A percentile compares a stretch with the other conserved stretches of the same genome.
These are phyloP conservation scores for Urtica urens DNA, from an alignment of 306 rosid species.

Conservation along the genomic window DNA sequence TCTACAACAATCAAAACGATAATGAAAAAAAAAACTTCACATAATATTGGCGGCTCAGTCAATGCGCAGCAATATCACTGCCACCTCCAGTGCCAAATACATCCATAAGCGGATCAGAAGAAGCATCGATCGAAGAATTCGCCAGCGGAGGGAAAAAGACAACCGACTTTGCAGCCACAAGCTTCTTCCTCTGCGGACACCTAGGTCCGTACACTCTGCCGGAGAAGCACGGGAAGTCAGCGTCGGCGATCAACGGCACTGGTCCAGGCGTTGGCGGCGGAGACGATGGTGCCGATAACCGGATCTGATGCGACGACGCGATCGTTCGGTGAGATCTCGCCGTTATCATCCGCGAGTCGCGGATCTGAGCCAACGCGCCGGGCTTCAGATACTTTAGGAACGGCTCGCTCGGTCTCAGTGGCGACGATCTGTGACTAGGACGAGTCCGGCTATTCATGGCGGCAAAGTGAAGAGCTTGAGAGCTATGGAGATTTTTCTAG, in stretches of 20 bases:
- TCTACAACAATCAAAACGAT: conserved; percentile 18
- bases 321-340: conserved; percentile 44
- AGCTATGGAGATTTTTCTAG: background rate
- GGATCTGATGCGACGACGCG: conserved; percentile 3
- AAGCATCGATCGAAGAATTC: conserved; percentile 30
- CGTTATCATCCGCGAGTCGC: conserved; percentile 69
- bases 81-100: conserved; percentile 24
- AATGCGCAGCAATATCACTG: conserved; percentile 48
- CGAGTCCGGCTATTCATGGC: conserved; percentile 50
- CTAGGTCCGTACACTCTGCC: conserved; percentile 44
- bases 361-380: conserved; percentile 75
- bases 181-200: conserved; percentile 64
- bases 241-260: conserved; percentile 13
- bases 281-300: conserved; percentile 18
- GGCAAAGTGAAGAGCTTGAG: background rate
- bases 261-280: conserved; percentile 13
- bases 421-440: conserved; percentile 7
- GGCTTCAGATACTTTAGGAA: conserved; percentile 76
- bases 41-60: conserved; percentile 5
- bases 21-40: conserved; percentile 1
- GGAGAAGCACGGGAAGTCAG: conserved; percentile 42
- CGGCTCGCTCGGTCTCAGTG: conserved; percentile 20
- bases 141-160: conserved; percentile 32
- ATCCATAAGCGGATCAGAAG: conserved; percentile 46
- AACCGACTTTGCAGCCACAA: conserved; percentile 48